Evolutionary conservation across 192 early-diverging fungal species (phyloP).

Genomic region (Gigaspora rosea): DNA sequence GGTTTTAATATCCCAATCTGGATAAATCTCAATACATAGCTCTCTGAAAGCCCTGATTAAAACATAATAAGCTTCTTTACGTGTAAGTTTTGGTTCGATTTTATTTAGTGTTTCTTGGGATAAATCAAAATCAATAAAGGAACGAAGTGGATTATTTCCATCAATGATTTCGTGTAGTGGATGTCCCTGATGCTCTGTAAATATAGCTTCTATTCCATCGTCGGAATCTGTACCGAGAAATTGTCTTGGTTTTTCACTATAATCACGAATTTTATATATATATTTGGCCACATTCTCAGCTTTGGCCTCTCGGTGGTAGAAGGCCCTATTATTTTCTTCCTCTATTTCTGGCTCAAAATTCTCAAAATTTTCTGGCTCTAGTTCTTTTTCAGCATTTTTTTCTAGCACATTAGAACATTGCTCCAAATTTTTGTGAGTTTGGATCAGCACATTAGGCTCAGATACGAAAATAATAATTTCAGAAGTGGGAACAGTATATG

Average conservation of each 20-base stretch:
- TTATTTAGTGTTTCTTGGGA: not conserved
- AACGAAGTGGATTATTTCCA: slow-evolving; percentile 1
- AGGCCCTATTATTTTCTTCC: not conserved
- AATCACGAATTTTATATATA: not conserved
- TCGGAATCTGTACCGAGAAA: not conserved
- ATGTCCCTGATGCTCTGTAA: not conserved
- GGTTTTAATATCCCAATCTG: not conserved
- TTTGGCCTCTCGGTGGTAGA: not conserved
- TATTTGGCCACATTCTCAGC: not conserved
- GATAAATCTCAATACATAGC: not conserved
- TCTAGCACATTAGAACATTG: no score
- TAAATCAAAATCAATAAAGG: slow-evolving; percentile 19
- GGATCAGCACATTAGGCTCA: no score
- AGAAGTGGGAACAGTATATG: no score
- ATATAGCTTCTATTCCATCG: not conserved
- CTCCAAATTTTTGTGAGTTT: no score
- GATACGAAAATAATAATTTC: not conserved
- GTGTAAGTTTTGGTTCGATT: slow-evolving; percentile 11
- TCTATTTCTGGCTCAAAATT: not conserved
- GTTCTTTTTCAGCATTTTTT: not conserved
- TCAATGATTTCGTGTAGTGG: slow-evolving; percentile 14
- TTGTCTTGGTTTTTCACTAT: not conserved
- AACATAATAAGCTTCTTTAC: not conserved
- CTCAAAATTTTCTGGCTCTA: not conserved
- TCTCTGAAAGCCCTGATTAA: not conserved